Percentiles rank a stretch among this genome's conserved stretches.
Conservation (phyloP, 257 asterid species). For the Cordia subcordata region DNA sequence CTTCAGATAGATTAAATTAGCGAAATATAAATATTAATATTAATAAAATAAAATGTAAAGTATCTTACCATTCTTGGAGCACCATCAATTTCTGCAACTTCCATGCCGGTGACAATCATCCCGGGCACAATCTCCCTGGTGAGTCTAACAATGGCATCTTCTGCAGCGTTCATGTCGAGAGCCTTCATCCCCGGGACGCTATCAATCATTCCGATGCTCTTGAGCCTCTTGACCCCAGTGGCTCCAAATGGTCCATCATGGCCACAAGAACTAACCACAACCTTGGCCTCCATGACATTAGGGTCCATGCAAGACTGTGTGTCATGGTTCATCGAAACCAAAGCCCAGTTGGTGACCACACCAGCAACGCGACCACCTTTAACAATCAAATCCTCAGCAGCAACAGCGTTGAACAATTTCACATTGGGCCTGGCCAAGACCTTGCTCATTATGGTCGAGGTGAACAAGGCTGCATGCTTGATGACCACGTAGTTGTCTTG, state of each 20-base stretch:
- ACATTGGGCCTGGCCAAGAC: constrained; percentile 80
- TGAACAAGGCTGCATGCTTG: constrained; percentile 88
- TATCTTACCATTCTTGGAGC: constrained; percentile 78
- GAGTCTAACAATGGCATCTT: constrained; percentile 82
- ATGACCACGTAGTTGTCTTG: constrained; percentile 81
- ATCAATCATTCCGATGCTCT: constrained; percentile 86
- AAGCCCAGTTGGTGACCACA: constrained; percentile 89
- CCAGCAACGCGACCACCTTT: constrained; percentile 71
- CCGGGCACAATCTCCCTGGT: constrained; percentile 92
- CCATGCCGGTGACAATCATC: constrained; percentile 96
- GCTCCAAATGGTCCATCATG: constrained; percentile 97
- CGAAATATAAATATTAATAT: background rate
- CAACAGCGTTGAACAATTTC: constrained; percentile 87
- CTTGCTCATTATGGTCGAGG: constrained; percentile 92
- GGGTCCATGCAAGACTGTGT: constrained; percentile 98
- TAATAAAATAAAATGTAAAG: background rate
- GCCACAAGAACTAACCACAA: constrained; percentile 94
- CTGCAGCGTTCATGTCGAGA: constrained; percentile 88
- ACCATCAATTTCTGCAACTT: constrained; percentile 92
- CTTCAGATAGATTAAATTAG: background rate
- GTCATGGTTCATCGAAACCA: constrained; percentile 87
- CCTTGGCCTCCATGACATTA: constrained; percentile 79
- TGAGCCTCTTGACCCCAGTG: constrained; percentile 84
- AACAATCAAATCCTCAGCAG: constrained; percentile 90
- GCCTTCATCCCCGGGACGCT: constrained; percentile 93